These are phyloP conservation scores for Letharia lupina DNA, from an alignment of 495 filamentous ascomycete genomes.

Conservation along the genomic window DNA sequence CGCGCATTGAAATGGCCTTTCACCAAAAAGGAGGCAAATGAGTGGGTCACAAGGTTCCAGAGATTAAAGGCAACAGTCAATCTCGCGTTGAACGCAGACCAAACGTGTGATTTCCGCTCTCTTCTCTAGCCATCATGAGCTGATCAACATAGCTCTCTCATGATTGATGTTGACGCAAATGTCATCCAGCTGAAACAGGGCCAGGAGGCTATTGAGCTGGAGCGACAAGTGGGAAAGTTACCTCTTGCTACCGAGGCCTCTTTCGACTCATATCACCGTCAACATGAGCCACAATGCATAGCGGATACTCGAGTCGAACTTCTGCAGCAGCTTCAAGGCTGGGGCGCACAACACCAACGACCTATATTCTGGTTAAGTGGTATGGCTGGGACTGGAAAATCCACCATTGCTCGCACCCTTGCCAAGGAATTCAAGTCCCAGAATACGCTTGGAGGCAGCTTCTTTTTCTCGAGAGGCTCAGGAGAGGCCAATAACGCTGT, in stretches of 20 bases:
- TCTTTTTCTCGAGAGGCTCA: slow-evolving; percentile 47
- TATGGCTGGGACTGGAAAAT: slow-evolving; percentile 40
- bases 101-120: no score
- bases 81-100: no score
- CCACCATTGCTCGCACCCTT: slow-evolving; percentile 34
- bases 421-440: slow-evolving; percentile 19
- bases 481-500: slow-evolving; percentile 35
- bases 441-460: slow-evolving; percentile 32
- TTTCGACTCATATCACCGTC: slow-evolving; percentile 27
- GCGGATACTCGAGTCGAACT: slow-evolving; percentile 32
- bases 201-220: not conserved
- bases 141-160: no score
- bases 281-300: slow-evolving; percentile 30
- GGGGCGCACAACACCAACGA: slow-evolving; percentile 23
- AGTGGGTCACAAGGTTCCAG: no score
- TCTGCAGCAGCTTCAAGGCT: slow-evolving; percentile 28
- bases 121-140: no score
- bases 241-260: slow-evolving; percentile 11
- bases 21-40: no score
- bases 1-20: no score
- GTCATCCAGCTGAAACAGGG: not conserved
- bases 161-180: no score
- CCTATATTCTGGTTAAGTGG: slow-evolving; percentile 40
- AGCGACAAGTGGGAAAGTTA: not conserved
- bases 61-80: no score